Evolutionary conservation across 495 filamentous ascomycete species (phyloP), one percentile per base, ranked within the genome.

Genomic region (Penicillium arizonense): DNA sequence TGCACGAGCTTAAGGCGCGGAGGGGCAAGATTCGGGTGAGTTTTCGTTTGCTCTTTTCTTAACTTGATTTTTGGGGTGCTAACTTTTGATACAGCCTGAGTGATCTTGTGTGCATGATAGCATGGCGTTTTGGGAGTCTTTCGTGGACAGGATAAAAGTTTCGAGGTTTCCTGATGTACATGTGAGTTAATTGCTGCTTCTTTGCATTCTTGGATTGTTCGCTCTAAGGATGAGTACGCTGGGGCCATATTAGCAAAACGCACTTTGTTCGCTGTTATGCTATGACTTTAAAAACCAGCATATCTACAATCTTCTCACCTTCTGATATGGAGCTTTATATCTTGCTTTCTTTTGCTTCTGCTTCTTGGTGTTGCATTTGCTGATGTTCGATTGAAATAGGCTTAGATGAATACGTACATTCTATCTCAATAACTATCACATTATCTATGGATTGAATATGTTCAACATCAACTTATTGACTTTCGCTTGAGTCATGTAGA

Each of bases 161-260:
- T 40, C 48, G 30, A 42, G 28, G 46, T 44, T 38, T 45, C 45
- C 37, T 35, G 35, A 36, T 63, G 53, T 51, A 53, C 44, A 41
- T 41, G 59, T 59, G 41, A 59, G 56, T 59, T 36, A 9, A 7
- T 41, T 57, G 34, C 28, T 13, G 55, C 37, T 44, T 9, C 24
- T 37, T 33, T 37, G 38, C 9, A 4, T 30, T 32, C 26, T 45
- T 21, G 35, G 32, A 14, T 38, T 33, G 18, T 18, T 32, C 34
- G 44, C 35, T 59, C 48, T 36, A 62, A 57, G 73, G 78, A 82
- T 80, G 78, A 80, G 62, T 62, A 56, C 68, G 77, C 78, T 80
- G 76, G 77, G 78, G 77, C 78, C 77, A 81, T 70, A 80, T 74
- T 77, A 81, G 74, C 59, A 69, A 70, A 65, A 70, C 64, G 70